A percentile compares a stretch with the other conserved stretches of the same genome.
phyloP scores from a whole-genome alignment of 1,284 basidiomycete genomes.

The Heliocybe sulcata region DNA sequence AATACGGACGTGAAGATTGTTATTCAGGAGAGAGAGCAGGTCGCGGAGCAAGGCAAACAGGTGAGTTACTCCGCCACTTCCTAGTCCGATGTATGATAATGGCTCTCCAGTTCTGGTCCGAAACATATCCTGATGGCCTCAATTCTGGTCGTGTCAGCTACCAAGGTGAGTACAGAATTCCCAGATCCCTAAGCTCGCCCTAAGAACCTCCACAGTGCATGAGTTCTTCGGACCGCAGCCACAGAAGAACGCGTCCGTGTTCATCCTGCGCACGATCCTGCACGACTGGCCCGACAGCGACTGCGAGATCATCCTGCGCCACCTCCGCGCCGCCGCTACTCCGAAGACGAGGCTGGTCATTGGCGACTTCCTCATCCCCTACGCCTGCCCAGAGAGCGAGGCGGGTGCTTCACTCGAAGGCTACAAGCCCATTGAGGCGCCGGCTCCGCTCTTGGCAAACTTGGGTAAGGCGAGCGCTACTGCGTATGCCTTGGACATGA shows the following conservation, averaged over 20 bases:
- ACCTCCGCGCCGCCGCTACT: neutral
- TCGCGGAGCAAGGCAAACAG: constrained; percentile 21
- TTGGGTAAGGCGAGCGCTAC: constrained; percentile 1
- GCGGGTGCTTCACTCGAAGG: neutral
- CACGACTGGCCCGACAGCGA: constrained; percentile 27
- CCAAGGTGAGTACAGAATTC: constrained; percentile 7
- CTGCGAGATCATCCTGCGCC: neutral
- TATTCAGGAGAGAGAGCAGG: constrained; percentile 27
- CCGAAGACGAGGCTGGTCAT: constrained; percentile 1
- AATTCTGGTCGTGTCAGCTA: constrained; percentile 16
- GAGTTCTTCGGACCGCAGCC: constrained; percentile 27
- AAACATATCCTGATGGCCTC: constrained; percentile 19
- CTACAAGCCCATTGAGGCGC: neutral
- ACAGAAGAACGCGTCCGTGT: constrained; percentile 19
- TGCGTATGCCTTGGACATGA: neutral
- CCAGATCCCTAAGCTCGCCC: neutral
- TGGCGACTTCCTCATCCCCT: neutral
- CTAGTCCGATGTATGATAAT: neutral
- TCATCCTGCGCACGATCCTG: constrained; percentile 22
- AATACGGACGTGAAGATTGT: constrained; percentile 24
- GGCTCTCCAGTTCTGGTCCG: constrained; percentile 20
- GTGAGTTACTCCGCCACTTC: constrained; percentile 13
- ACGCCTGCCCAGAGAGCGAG: neutral
- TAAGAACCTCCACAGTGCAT: constrained; percentile 15
- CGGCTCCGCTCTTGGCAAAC: constrained; percentile 1